A percentile compares a stretch with the other conserved stretches of the same genome.
These are phyloP conservation scores for Dryas drummondii DNA, from an alignment of 306 rosid genomes.

Conservation along the genomic window DNA sequence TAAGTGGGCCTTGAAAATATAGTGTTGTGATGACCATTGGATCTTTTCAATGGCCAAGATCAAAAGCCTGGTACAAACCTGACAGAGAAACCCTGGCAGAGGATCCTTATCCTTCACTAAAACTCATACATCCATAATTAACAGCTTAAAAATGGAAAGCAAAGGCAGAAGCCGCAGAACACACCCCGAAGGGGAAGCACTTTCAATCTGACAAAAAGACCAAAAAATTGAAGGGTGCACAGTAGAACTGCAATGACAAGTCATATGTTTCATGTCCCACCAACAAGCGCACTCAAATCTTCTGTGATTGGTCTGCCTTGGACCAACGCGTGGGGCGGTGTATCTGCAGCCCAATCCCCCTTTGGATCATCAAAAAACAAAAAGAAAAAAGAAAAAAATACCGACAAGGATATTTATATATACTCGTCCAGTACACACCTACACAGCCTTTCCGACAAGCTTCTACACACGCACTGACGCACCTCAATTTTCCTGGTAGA, in stretches of 20 bases:
- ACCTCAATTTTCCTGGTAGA: constrained; percentile 19
- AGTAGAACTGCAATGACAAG: constrained; percentile 10
- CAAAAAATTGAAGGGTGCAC: not conserved
- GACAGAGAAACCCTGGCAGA: too few species aligned
- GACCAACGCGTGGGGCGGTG: constrained; percentile 57
- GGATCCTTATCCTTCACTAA: too few species aligned
- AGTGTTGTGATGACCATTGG: too few species aligned
- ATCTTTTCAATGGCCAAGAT: too few species aligned
- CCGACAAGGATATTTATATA: not conserved
- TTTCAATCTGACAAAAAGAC: not conserved
- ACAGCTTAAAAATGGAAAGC: not conserved
- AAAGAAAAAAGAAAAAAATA: not conserved
- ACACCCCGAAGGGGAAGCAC: not conserved
- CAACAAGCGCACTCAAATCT: constrained; percentile 44
- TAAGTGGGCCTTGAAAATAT: too few species aligned
- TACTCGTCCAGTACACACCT: not conserved
- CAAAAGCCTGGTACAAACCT: too few species aligned
- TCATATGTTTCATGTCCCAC: constrained; percentile 41
- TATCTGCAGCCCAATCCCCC: constrained; percentile 30
- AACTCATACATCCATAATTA: too few species aligned
- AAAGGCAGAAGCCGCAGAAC: not conserved
- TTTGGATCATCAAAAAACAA: constrained; percentile 4
- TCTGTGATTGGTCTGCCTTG: constrained; percentile 46
- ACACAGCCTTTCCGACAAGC: constrained; percentile 27
- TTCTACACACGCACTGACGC: constrained; percentile 19